Conservation (phyloP, 2,329 filamentous ascomycete species). For the Cladosporium sp. region DNA sequence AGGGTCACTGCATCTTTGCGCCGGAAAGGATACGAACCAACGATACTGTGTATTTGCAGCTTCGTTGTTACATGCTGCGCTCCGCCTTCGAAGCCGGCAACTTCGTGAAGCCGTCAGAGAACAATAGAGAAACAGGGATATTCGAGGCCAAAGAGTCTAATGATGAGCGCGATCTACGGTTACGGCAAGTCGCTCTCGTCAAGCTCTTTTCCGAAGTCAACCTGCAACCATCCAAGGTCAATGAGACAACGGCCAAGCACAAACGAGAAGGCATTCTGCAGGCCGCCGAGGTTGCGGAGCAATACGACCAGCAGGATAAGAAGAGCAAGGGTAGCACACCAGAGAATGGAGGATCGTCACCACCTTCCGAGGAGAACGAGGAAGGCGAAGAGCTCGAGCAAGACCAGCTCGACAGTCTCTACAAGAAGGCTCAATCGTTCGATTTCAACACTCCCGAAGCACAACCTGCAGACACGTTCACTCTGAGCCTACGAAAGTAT, state of each 20-base stretch:
- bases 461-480: conserved; percentile 79
- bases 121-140: conserved; percentile 70
- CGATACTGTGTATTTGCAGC: conserved; percentile 89
- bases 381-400: conserved; percentile 91
- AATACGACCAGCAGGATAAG: conserved; percentile 61
- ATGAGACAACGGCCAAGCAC: conserved; percentile 71
- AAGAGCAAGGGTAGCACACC: conserved; percentile 42
- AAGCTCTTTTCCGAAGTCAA: conserved; percentile 88
- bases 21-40: conserved; percentile 84
- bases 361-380: conserved; percentile 58
- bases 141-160: conserved; percentile 84
- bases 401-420: conserved; percentile 89
- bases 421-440: conserved; percentile 94
- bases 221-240: conserved; percentile 72
- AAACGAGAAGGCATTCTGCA: conserved; percentile 81
- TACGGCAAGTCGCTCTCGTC: conserved; percentile 84
- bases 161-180: conserved; percentile 79
- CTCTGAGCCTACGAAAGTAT: conserved; percentile 82
- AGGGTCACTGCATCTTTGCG: conserved; percentile 84
- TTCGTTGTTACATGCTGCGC: conserved; percentile 73
- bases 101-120: conserved; percentile 63
- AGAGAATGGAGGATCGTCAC: conserved; percentile 53
- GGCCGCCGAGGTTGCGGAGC: conserved; percentile 85
- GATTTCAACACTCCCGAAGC: conserved; percentile 89
- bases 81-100: conserved; percentile 69